phyloP scores from a whole-genome alignment of 1,139 yeast species.

The Lodderomyces metapsilosis region DNA sequence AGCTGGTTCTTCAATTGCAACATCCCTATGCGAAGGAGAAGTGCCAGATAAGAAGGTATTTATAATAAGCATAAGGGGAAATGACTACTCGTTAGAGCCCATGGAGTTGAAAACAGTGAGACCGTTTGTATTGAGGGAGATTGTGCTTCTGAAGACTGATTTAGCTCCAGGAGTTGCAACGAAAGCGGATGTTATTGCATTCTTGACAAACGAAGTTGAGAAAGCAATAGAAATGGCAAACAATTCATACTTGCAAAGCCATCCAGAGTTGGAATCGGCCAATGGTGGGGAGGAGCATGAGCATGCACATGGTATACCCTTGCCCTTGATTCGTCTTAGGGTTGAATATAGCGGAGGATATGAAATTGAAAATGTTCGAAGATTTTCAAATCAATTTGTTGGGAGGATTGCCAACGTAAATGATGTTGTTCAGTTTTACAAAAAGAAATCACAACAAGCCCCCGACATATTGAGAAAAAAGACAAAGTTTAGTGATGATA shows the following conservation, averaged over 20 bases:
- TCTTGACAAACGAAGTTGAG: constrained; percentile 64
- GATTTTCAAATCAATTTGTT: constrained; percentile 87
- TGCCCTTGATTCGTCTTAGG: constrained; percentile 77
- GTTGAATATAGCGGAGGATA: constrained; percentile 91
- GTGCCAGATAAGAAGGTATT: constrained; percentile 73
- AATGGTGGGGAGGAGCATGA: neutral
- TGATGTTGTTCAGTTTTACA: constrained; percentile 75
- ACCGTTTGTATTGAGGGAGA: constrained; percentile 75
- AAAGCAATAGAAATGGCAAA: constrained; percentile 61
- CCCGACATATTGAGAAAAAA: constrained; percentile 14
- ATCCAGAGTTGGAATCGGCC: constrained; percentile 23
- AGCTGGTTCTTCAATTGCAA: constrained; percentile 94
- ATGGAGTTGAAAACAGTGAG: constrained; percentile 71
- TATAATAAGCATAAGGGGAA: constrained; percentile 60
- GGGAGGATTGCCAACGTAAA: constrained; percentile 88
- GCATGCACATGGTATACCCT: constrained; percentile 35
- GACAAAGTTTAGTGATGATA: constrained; percentile 24
- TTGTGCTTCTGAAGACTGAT: constrained; percentile 53
- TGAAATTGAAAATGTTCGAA: constrained; percentile 85
- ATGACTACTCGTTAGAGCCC: constrained; percentile 61
- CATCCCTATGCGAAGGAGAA: constrained; percentile 87
- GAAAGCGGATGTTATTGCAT: constrained; percentile 60
- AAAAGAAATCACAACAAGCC: constrained; percentile 30
- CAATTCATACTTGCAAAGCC: constrained; percentile 44
- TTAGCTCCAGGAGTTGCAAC: constrained; percentile 65